These are phyloP conservation scores for Teunomyces gatunensis DNA, from an alignment of 805 yeast genomes.

Conservation along the genomic window DNA sequence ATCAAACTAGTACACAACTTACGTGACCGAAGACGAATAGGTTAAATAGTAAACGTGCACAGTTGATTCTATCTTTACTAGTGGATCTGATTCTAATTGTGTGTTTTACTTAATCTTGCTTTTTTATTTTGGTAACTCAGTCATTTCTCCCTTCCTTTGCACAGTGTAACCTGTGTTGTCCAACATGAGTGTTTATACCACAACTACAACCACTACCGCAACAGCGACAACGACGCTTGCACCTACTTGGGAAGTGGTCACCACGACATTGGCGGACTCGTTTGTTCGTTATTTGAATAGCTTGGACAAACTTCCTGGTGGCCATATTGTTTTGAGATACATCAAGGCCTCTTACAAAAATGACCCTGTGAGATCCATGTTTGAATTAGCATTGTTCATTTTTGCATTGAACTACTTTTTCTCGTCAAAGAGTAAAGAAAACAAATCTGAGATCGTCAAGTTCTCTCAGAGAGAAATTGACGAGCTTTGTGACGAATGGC, in stretches of 20 bases:
- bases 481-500: slow-evolving; percentile 86
- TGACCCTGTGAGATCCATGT: slow-evolving; percentile 86
- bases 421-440: slow-evolving; percentile 72
- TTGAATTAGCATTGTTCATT: slow-evolving; percentile 72
- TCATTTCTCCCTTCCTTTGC: neutral
- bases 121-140: neutral
- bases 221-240: slow-evolving; percentile 28
- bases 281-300: slow-evolving; percentile 35
- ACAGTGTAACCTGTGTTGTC: neutral
- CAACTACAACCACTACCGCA: slow-evolving; percentile 26
- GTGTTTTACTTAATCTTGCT: neutral
- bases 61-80: neutral
- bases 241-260: slow-evolving; percentile 37
- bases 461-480: slow-evolving; percentile 66
- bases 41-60: neutral
- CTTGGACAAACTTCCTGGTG: slow-evolving; percentile 51
- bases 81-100: neutral
- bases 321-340: slow-evolving; percentile 60
- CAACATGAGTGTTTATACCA: slow-evolving; percentile 4
- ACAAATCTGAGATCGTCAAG: slow-evolving; percentile 66
- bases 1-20: neutral
- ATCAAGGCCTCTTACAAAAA: slow-evolving; percentile 83
- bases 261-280: slow-evolving; percentile 30
- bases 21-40: slow-evolving; percentile 1
- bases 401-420: slow-evolving; percentile 83